These are phyloP conservation scores for Colletotrichum melonis DNA, from an alignment of 2,329 filamentous ascomycete species.

Conservation along the genomic window DNA sequence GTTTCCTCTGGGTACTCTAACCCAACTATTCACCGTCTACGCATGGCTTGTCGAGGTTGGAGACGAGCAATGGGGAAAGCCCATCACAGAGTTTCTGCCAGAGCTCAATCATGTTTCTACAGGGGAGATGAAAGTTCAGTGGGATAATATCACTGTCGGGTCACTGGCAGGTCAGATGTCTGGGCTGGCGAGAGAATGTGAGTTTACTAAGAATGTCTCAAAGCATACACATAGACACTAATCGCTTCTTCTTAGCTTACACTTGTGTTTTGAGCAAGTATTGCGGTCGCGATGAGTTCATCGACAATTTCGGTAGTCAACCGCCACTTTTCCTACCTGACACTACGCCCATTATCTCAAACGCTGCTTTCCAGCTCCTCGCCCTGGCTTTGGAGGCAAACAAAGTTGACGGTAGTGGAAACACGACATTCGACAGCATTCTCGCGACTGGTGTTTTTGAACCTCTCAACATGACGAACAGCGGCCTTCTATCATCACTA, in stretches of 20 bases:
- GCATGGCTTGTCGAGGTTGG: conserved; percentile 45
- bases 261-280: conserved; percentile 33
- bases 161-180: conserved; percentile 40
- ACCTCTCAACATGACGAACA: conserved; percentile 38
- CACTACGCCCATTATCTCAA: conserved; percentile 40
- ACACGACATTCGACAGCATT: conserved; percentile 3
- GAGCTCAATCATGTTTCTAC: conserved; percentile 35
- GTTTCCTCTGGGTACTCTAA: conserved; percentile 44
- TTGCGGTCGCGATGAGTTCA: conserved; percentile 34
- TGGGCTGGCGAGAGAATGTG: conserved; percentile 39
- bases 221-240: neutral
- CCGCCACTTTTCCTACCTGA: conserved; percentile 39
- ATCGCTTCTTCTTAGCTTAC: neutral
- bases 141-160: conserved; percentile 39
- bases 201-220: neutral
- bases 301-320: conserved; percentile 23
- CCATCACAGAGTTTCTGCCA: conserved; percentile 44
- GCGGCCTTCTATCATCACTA: conserved; percentile 9
- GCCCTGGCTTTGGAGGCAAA: conserved; percentile 37
- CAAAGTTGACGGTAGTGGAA: neutral
- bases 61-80: conserved; percentile 40
- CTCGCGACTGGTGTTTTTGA: conserved; percentile 26
- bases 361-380: conserved; percentile 41
- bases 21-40: conserved; percentile 47
- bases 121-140: conserved; percentile 28